phyloP scores from a whole-genome alignment of 208 protist genomes.

The Phytomonas francai region DNA sequence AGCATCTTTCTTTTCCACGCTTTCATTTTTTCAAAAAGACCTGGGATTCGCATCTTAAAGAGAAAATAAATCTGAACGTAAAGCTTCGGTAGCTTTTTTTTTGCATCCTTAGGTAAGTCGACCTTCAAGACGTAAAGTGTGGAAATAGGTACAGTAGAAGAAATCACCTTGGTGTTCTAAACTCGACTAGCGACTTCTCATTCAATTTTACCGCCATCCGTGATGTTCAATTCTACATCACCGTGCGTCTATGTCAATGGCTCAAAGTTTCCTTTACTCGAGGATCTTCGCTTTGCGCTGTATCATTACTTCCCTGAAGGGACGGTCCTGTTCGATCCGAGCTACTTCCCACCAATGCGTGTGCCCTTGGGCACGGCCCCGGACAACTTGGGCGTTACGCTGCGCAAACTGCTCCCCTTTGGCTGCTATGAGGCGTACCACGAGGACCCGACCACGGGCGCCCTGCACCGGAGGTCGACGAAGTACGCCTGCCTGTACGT shows the following conservation, averaged over 20 bases:
- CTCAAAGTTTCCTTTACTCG: slow-evolving; percentile 41
- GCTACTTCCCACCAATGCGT: slow-evolving; percentile 36
- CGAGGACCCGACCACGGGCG: slow-evolving; percentile 29
- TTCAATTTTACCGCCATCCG: not conserved
- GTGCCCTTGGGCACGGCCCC: slow-evolving; percentile 40
- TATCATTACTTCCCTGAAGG: slow-evolving; percentile 53
- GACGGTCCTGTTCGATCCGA: slow-evolving; percentile 59
- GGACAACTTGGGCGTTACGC: slow-evolving; percentile 52
- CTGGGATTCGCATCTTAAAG: not conserved
- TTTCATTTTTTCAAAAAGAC: not conserved
- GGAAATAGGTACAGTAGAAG: not conserved
- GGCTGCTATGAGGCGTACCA: slow-evolving; percentile 61
- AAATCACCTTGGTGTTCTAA: not conserved
- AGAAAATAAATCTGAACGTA: too few relatives aligned
- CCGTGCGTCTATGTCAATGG: slow-evolving; percentile 74
- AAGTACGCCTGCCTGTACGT: slow-evolving; percentile 65
- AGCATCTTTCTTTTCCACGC: not conserved
- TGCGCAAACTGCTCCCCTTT: slow-evolving; percentile 50
- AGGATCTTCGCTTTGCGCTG: slow-evolving; percentile 60
- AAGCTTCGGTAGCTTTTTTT: not conserved
- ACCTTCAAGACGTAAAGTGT: not conserved
- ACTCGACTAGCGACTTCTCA: not conserved
- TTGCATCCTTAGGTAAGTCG: not conserved
- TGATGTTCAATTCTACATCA: slow-evolving; percentile 1
- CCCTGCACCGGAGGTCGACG: slow-evolving; percentile 19